Base-by-base conservation (phyloP, 1,284 basidiomycete genomes). In the Exsudoporus floridanus region DNA sequence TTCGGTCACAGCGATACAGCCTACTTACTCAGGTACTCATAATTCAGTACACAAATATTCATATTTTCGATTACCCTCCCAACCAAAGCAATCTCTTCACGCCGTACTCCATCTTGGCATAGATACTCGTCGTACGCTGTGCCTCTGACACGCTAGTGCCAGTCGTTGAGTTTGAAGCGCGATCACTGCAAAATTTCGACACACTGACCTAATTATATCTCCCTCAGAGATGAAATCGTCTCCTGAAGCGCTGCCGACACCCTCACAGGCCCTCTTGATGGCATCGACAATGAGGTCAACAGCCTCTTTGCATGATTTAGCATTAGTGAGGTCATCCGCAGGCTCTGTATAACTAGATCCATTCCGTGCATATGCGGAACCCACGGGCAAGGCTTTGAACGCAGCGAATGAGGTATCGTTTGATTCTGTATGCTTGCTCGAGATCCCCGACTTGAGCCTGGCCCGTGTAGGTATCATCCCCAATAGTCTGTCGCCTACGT, bases 81-180 rank as follows among this genome's bases (percentile, higher is more conserved):
- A 94, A 72, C 92, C 92, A 95, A 55, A 94, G 71, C 64, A 94
- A 74, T 58, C 92, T 77, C 77, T 94, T 95, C 55, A 94, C 77
- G 1, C 90, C 89, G 67, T 94, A 92, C 67, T 95, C 93, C 82
- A 94, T 88, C 73, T 92, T 91, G 9, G 91, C 83, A 66, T 91
- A 88, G 57, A 94, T 75, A 53, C 83, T 90, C 3, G 91, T 94
- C 73, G 86, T 83, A 54, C 81, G 79, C 69, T 88, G 84, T 2
- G 93, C 93, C 59, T 96, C 92, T 5, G 78, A 77, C 60, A 94
- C 69, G 61, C 91, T 92, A 52, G 46, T 45, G 36, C 23, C 42
- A 53, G 46, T 43, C 40, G 36, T 56, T 53, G 40, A 67, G 48
- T 43, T 16, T n/a, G 49, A 52, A 37, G 18, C 19, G 33, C 35